A percentile compares a stretch with the other conserved stretches of the same genome.
Conservation (phyloP, 1,284 basidiomycete genomes). For the Melanopsichium pennsylvanicum region DNA sequence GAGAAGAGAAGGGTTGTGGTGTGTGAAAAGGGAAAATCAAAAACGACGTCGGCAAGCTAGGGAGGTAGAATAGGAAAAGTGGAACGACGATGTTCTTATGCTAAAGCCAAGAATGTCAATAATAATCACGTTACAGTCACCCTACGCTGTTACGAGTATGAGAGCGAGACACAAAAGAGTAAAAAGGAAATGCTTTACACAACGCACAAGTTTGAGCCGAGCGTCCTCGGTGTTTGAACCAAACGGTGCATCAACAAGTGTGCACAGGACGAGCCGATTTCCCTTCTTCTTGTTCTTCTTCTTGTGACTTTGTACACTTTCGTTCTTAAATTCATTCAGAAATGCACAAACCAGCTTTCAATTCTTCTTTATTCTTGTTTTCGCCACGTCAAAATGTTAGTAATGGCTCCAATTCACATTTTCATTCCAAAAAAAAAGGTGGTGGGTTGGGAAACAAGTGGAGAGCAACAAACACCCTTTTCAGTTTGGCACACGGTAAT, state of each 20-base stretch:
- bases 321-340: too few relatives aligned
- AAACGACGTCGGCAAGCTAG: too few relatives aligned
- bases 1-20: not conserved
- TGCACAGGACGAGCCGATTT: too few relatives aligned
- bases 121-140: too few relatives aligned
- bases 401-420: too few relatives aligned
- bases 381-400: not conserved
- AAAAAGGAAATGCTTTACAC: not conserved
- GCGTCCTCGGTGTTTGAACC: too few relatives aligned
- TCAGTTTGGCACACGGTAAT: too few relatives aligned
- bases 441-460: not conserved
- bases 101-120: not conserved
- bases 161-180: too few relatives aligned
- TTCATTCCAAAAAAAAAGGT: not conserved
- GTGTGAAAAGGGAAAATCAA: not conserved
- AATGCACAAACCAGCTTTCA: not conserved
- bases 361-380: constrained; percentile 2
- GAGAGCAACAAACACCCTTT: constrained; percentile 6
- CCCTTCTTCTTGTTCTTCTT: too few relatives aligned
- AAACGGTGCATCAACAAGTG: too few relatives aligned
- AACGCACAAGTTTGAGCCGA: constrained; percentile 16
- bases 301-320: too few relatives aligned
- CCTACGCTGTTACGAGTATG: too few relatives aligned
- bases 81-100: not conserved
- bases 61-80: not conserved